Base-by-base conservation (phyloP, 352 stramenopile species). In the Phytophthora sansomeana region DNA sequence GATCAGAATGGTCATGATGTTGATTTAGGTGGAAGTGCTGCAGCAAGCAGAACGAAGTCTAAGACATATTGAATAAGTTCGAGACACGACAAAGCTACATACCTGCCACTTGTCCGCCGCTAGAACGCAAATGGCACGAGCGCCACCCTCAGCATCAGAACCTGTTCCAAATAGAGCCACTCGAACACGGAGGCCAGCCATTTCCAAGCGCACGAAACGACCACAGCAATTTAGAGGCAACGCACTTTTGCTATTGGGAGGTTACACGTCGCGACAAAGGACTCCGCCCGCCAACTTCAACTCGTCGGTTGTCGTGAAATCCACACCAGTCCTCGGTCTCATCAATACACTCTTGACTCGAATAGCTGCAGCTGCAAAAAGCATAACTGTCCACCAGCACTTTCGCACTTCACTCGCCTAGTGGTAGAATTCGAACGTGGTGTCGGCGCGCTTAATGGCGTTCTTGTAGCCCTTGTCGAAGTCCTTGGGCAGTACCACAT, bases 391-490 rank as follows among this genome's bases (percentile, higher is more conserved):
- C 35, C 21, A 14, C 32, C 13, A 39, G 33, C 47, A 42, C 3
- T 43, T 26, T 54, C 29, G 29, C 29, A 35, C 21, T 57, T 14
- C 2, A 19, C 17, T 59, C 32, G 51, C 11, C 57, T 91, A 98
- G 64, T 92, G 91, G 79, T 99, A 99, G 81, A 99, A 99, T 50
- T 98, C 89, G 60, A 98, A 98, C 53, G 99, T 98, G 59, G 97
- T 99, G 72, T 99, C 98, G 35, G 96, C 91, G 72, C 98, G 98
- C 79, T 98, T 99, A 74, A 99, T 98, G 35, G 96, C 93, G 75
- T 99, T 99, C 85, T 99, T 99, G 91, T 99, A 99, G 21, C 97
- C 98, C 75, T 97, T 97, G 76, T 99, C 98, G 74, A 99, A 99
- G 80, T 99, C 98, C 81, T 99, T 99, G 7, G 98, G 96, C 28